phyloP scores from a whole-genome alignment of 1,284 basidiomycete genomes.

The Rhodotorula sp. region DNA sequence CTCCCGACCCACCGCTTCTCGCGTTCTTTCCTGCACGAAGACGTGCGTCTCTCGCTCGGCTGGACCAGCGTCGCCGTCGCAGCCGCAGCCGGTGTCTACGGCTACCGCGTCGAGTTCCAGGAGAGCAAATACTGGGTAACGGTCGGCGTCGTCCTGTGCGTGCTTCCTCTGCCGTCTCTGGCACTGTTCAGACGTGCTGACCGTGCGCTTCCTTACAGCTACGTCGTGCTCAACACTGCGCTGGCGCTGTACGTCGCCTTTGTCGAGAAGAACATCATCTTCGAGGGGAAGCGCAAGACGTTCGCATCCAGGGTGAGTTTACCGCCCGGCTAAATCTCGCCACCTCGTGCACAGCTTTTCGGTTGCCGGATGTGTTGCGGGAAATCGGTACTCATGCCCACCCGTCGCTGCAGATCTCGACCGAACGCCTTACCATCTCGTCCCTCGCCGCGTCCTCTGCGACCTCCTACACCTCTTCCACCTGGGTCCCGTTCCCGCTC shows the following conservation, averaged over 20 bases:
- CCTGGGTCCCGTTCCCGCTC: constrained; percentile 28
- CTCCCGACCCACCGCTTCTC: constrained; percentile 73
- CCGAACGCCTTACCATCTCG: constrained; percentile 72
- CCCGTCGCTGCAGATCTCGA: constrained; percentile 64
- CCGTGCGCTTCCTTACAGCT: constrained; percentile 56
- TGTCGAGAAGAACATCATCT: constrained; percentile 75
- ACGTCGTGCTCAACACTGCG: constrained; percentile 66
- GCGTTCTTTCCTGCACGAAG: constrained; percentile 78
- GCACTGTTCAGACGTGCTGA: too few species aligned
- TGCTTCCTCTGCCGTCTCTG: too few species aligned
- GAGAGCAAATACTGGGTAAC: constrained; percentile 75
- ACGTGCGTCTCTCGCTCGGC: constrained; percentile 77
- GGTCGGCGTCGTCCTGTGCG: constrained; percentile 63
- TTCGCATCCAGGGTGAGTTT: constrained; percentile 70
- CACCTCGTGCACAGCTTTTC: constrained; percentile 3
- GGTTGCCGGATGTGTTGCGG: neutral
- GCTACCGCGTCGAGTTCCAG: constrained; percentile 78
- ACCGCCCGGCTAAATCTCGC: neutral
- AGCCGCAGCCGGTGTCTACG: constrained; percentile 74
- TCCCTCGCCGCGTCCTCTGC: constrained; percentile 60
- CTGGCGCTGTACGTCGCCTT: constrained; percentile 78
- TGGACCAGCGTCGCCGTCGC: constrained; percentile 80
- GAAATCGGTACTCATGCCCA: too few species aligned
- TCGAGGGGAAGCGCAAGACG: constrained; percentile 77
- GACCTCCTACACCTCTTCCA: constrained; percentile 41